Evolutionary conservation across 1,284 basidiomycete genomes (phyloP).

Genomic region (Trichosporon sp.): DNA sequence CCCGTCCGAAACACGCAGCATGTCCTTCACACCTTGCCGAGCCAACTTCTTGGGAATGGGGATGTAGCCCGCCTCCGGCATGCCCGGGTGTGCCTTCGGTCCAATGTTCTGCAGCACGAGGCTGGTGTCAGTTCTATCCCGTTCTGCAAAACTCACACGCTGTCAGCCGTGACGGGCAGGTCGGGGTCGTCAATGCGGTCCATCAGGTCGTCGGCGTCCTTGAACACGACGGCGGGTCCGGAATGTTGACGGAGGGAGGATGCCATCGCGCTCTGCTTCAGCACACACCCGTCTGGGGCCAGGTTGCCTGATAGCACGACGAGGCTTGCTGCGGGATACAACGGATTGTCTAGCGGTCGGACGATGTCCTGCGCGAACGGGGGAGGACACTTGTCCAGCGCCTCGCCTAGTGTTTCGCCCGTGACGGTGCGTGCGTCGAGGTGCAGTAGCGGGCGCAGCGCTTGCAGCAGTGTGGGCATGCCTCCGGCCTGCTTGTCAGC

Average conservation of each 20-base stretch:
- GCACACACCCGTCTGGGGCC: constrained; percentile 46
- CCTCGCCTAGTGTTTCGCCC: constrained; percentile 51
- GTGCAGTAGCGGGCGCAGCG: constrained; percentile 42
- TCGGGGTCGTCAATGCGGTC: constrained; percentile 47
- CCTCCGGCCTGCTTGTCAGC: constrained; percentile 51
- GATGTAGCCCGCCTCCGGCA: constrained; percentile 55
- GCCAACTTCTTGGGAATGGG: constrained; percentile 54
- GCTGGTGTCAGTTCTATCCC: constrained; percentile 25
- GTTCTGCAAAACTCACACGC: constrained; percentile 31
- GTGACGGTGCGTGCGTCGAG: constrained; percentile 51
- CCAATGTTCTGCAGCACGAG: constrained; percentile 53
- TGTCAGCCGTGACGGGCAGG: constrained; percentile 40
- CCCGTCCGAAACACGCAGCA: constrained; percentile 53
- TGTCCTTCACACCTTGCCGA: constrained; percentile 49
- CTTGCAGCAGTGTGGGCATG: constrained; percentile 48
- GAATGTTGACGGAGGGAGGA: constrained; percentile 37
- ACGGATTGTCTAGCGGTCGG: constrained; percentile 42
- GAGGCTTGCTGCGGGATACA: constrained; percentile 42
- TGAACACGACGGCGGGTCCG: constrained; percentile 49
- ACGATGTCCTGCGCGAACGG: constrained; percentile 48
- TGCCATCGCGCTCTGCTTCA: constrained; percentile 51
- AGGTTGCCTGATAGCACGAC: constrained; percentile 53
- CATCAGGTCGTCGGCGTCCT: constrained; percentile 42
- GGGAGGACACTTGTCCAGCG: constrained; percentile 37
- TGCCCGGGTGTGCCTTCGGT: constrained; percentile 52